A percentile compares a stretch with the other conserved stretches of the same genome.
phyloP scores from a whole-genome alignment of 228 moss, liverwort and hornwort species.

The Sphagnum magellanicum region DNA sequence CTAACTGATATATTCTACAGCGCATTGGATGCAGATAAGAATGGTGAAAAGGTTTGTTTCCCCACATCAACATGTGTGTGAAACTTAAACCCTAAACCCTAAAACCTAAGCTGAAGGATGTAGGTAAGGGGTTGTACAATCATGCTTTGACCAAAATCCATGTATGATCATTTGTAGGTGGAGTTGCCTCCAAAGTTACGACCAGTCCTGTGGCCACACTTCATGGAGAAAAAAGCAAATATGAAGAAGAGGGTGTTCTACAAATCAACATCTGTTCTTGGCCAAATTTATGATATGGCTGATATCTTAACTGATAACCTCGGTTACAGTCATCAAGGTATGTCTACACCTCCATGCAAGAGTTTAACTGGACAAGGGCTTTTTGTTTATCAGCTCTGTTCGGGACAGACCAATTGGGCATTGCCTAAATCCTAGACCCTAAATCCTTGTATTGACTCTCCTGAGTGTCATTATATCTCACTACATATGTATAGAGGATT shows the following conservation, averaged over 20 bases:
- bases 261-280: slow-evolving; percentile 15
- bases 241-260: neutral
- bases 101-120: neutral
- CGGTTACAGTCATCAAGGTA: slow-evolving; percentile 11
- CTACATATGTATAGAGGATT: neutral
- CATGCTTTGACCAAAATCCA: neutral
- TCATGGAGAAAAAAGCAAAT: slow-evolving; percentile 11
- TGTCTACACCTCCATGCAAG: neutral
- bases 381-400: neutral
- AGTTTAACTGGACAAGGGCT: neutral
- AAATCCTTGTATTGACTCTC: neutral
- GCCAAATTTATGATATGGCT: slow-evolving; percentile 19
- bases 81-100: too few species aligned
- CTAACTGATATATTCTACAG: slow-evolving; percentile 31
- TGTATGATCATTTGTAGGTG: slow-evolving; percentile 10
- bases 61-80: neutral
- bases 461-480: neutral
- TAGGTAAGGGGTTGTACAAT: neutral
- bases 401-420: neutral
- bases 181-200: slow-evolving; percentile 13
- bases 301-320: slow-evolving; percentile 1
- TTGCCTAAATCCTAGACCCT: neutral
- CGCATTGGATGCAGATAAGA: slow-evolving; percentile 32
- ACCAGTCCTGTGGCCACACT: slow-evolving; percentile 19
- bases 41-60: slow-evolving; percentile 18